Percentiles rank a stretch among this genome's conserved stretches.
Evolutionary conservation across 768 basidiomycete species (phyloP).

Genomic region (Calocera cornea): DNA sequence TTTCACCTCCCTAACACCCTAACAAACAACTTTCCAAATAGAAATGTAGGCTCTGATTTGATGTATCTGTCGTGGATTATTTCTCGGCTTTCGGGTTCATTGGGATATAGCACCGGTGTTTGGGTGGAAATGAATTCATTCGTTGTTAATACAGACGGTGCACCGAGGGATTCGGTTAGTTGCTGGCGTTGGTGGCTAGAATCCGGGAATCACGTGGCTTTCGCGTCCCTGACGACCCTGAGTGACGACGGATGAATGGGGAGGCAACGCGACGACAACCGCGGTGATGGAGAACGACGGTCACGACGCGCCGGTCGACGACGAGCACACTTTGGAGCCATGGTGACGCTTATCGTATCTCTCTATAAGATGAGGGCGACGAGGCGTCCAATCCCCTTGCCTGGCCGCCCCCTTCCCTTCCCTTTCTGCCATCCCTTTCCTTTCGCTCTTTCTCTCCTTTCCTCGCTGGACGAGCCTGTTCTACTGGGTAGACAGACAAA

Average conservation of each 20-base stretch:
- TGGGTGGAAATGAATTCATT: too few species aligned
- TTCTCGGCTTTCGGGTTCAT: too few species aligned
- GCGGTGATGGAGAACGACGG: not conserved
- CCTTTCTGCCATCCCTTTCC: not conserved
- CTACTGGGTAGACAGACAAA: not conserved
- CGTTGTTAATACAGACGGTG: too few species aligned
- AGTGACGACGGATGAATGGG: not conserved
- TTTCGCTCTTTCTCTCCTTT: not conserved
- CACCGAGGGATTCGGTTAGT: too few species aligned
- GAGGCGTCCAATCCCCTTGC: not conserved
- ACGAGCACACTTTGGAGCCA: not conserved
- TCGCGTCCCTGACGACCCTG: not conserved
- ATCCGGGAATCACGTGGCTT: not conserved
- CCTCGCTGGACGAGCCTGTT: conserved; percentile 1
- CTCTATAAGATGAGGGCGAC: not conserved
- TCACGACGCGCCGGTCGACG: not conserved
- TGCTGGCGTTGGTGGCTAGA: not conserved
- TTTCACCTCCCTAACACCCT: not conserved
- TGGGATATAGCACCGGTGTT: too few species aligned
- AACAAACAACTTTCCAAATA: not conserved
- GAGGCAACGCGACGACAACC: not conserved
- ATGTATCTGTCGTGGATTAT: not conserved
- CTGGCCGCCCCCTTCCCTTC: not conserved
- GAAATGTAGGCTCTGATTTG: not conserved
- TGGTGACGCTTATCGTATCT: not conserved